Percentiles rank a stretch among this genome's conserved stretches.
phyloP scores from a whole-genome alignment of 345 rosid species.

The Eucalyptus curtisii region DNA sequence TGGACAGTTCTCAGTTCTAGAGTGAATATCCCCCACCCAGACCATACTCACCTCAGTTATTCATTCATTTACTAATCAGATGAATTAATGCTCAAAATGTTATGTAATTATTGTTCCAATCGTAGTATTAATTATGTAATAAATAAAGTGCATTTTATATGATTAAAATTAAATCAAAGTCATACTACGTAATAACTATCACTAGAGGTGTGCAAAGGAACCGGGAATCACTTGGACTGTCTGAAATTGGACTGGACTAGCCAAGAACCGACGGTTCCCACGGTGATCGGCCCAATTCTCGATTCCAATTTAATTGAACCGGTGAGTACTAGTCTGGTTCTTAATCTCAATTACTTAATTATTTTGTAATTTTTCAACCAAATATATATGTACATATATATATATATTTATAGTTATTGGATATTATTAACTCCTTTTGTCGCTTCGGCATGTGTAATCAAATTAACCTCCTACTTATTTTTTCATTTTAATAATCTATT shows the following conservation, averaged over 20 bases:
- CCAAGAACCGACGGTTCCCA: no score
- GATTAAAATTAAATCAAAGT: not conserved
- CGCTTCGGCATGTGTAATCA: fast-evolving
- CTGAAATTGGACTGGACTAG: fast-evolving
- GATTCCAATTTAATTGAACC: fast-evolving
- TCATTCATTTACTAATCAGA: not conserved
- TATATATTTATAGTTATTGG: no score
- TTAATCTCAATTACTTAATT: no score
- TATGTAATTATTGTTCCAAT: not conserved
- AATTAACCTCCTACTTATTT: no score
- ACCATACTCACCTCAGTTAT: no score
- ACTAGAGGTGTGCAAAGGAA: no score
- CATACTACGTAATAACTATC: not conserved
- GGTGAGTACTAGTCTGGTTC: fast-evolving
- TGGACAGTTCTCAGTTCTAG: fast-evolving
- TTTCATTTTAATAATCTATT: no score
- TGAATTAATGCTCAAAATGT: not conserved
- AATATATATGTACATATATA: no score
- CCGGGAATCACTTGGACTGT: fast-evolving
- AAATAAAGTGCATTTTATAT: no score
- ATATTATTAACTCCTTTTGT: no score
- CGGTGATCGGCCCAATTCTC: fast-evolving
- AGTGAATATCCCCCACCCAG: fast-evolving
- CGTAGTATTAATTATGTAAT: no score
- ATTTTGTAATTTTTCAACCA: no score